A percentile compares a stretch with the other conserved stretches of the same genome.
Evolutionary conservation across 257 asterid genomes (phyloP).

Genomic region (Solanum paucissectum): DNA sequence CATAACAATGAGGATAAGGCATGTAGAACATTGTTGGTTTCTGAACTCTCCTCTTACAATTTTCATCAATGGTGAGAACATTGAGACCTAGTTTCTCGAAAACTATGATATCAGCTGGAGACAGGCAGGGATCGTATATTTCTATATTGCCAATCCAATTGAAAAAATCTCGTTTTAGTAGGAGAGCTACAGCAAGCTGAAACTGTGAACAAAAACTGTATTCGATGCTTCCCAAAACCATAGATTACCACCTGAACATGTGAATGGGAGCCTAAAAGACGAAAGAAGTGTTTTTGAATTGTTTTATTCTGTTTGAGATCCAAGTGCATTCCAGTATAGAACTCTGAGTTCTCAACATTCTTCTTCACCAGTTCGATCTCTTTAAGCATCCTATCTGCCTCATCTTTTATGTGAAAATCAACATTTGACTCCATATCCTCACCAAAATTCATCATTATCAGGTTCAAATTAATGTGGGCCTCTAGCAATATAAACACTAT

Average conservation of each 20-base stretch:
- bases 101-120: neutral
- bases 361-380: neutral
- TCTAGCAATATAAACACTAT: neutral
- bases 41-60: neutral
- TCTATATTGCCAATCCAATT: neutral
- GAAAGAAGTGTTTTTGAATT: neutral
- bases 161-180: neutral
- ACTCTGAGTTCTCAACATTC: neutral
- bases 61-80: neutral
- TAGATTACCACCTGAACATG: neutral
- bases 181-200: neutral
- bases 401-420: neutral
- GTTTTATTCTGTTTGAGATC: neutral
- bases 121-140: neutral
- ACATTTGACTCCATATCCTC: neutral
- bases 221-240: neutral
- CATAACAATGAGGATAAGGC: neutral
- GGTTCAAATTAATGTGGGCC: neutral
- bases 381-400: neutral
- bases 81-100: neutral
- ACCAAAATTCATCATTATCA: neutral
- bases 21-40: neutral
- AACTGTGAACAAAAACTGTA: neutral
- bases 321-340: neutral
- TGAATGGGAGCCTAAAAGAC: too few relatives aligned